These are phyloP conservation scores for Ophiostoma tasmaniense DNA, from an alignment of 2,329 filamentous ascomycete genomes.

Conservation along the genomic window DNA sequence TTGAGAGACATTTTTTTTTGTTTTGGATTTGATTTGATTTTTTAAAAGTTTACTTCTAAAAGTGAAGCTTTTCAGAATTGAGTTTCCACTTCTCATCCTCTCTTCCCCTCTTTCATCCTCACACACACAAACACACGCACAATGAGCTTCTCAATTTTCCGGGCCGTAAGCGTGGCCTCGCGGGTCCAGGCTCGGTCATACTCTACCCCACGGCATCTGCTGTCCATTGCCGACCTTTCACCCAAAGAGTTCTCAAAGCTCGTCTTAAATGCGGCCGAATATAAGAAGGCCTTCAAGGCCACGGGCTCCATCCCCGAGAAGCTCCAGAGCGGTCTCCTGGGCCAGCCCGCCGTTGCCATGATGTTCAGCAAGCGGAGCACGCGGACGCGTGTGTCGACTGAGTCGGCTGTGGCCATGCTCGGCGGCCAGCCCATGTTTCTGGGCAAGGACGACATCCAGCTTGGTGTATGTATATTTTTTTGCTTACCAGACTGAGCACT, in stretches of 20 bases:
- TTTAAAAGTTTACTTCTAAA: not conserved
- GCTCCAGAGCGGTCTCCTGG: conserved; percentile 55
- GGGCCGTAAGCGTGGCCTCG: conserved; percentile 23
- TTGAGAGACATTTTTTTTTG: not conserved
- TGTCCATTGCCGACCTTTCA: conserved; percentile 82
- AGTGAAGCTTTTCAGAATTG: not conserved
- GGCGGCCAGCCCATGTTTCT: conserved; percentile 95
- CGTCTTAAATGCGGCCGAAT: conserved; percentile 68
- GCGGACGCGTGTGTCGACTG: conserved; percentile 84
- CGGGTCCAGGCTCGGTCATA: conserved; percentile 36
- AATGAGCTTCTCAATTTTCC: conserved; percentile 23
- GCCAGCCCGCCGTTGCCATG: conserved; percentile 74
- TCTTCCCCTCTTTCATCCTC: not conserved
- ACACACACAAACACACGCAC: not conserved
- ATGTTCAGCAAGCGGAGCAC: conserved; percentile 97
- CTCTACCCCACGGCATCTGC: conserved; percentile 67
- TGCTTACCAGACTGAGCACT: not conserved
- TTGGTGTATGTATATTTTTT: conserved; percentile 53
- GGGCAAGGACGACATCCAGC: conserved; percentile 89
- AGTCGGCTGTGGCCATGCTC: conserved; percentile 79
- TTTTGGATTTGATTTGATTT: not conserved
- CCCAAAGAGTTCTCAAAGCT: conserved; percentile 71
- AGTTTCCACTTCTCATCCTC: not conserved
- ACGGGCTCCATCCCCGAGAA: conserved; percentile 40
- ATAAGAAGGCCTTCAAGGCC: conserved; percentile 69